Conservation (phyloP, 2,329 filamentous ascomycete species). For the Ascochyta rabiei region DNA sequence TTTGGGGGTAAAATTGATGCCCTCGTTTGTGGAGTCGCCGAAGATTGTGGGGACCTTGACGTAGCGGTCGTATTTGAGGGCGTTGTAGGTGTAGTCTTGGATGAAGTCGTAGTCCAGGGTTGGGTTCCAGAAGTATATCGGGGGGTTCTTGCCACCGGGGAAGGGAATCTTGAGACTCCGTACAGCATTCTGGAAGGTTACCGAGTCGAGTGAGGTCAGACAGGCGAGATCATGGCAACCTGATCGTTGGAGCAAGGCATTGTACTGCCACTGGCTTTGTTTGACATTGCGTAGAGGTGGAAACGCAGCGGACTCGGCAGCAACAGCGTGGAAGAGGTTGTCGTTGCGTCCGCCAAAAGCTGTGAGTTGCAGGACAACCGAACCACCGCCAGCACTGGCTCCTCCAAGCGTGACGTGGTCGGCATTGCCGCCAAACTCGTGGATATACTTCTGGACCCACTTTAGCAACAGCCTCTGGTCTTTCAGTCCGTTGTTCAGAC, state of each 20-base stretch:
- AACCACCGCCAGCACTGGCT: slow-evolving; percentile 49
- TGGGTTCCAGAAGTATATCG: slow-evolving; percentile 52
- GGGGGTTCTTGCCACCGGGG: slow-evolving; percentile 41
- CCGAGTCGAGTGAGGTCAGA: slow-evolving; percentile 45
- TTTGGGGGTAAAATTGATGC: slow-evolving; percentile 49
- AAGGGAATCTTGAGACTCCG: slow-evolving; percentile 45
- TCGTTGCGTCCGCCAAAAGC: slow-evolving; percentile 46
- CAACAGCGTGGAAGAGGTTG: slow-evolving; percentile 45
- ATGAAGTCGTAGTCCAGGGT: slow-evolving; percentile 52
- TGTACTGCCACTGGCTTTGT: slow-evolving; percentile 52
- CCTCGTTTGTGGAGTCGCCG: slow-evolving; percentile 55
- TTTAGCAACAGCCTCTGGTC: slow-evolving; percentile 46
- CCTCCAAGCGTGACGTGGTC: slow-evolving; percentile 48
- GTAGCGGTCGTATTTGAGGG: slow-evolving; percentile 46
- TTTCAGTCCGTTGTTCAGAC: slow-evolving; percentile 47
- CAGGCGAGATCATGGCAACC: slow-evolving; percentile 50
- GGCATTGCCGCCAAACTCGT: slow-evolving; percentile 49
- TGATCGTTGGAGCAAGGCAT: slow-evolving; percentile 42
- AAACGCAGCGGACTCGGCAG: slow-evolving; percentile 45
- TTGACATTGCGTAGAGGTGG: slow-evolving; percentile 48
- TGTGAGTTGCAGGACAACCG: slow-evolving; percentile 46
- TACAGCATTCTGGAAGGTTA: slow-evolving; percentile 47
- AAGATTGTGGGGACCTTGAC: slow-evolving; percentile 52
- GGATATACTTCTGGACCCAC: slow-evolving; percentile 47
- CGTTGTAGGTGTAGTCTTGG: slow-evolving; percentile 47